Evolutionary conservation across 805 yeast species (phyloP), one percentile per base, ranked within the genome.

Genomic region (Cyberlindnera saturnus): DNA sequence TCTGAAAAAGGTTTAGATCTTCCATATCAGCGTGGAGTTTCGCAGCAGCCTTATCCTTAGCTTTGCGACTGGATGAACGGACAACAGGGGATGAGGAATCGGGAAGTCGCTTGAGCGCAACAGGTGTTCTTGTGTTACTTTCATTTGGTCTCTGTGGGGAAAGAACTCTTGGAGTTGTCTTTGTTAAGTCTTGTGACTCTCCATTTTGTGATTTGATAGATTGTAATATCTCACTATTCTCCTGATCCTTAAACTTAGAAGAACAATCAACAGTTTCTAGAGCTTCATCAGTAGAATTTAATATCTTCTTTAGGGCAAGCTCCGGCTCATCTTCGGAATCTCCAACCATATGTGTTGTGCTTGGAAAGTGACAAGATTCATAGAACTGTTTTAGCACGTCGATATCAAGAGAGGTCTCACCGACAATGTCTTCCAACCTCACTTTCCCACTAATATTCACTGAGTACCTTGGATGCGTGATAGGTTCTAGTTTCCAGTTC

Each of bases 21-120:
- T 75, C 75, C 72, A 86, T 84, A 57, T 81, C 79, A 10, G 73
- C 73, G 52, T 82, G 91, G 14, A 86, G 64, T 56, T 79, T 81
- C 44, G 66, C 64, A 1, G 80, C 81, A 0, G 95, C 95, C 52
- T 72, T 77, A 33, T 72, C 70, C 37, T 81, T 81, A 1, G 95
- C 95, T 34, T 75, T 73, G 40, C 86, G 60, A 2, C 73, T 57
- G 9, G 41, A 39, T n/a, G 36, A 32, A 3, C 31, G 36, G 16
- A 23, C 15, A 6, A 14, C 41, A 15, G 41, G 36, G 13, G 41
- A 32, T 20, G 31, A 26, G 32, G 41, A 20, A 39, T 39, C 36
- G 9, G 26, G 10, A 14, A 44, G 35, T 4, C 38, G 30, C 31
- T 33, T 42, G 7, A 34, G 11, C 15, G 38, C 42, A 16, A 33